Conservation (phyloP, 2,329 filamentous ascomycete genomes). For the Trichoderma pleuroti region DNA sequence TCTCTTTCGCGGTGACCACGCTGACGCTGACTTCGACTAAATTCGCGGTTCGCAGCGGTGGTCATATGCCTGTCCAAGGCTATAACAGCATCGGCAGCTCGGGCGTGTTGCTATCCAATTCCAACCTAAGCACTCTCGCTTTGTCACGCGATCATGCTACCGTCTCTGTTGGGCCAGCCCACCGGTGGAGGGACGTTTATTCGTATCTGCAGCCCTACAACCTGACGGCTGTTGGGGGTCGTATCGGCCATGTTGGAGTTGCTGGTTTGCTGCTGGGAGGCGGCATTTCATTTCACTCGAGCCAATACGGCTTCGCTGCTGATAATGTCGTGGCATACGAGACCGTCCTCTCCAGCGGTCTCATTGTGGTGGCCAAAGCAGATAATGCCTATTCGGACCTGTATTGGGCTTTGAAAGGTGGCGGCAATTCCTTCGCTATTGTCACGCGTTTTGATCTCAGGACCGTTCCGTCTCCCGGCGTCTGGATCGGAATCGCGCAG, state of each 20-base stretch:
- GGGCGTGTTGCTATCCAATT: neutral
- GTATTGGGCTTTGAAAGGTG: conserved; percentile 43
- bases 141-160: conserved; percentile 24
- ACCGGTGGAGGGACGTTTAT: conserved; percentile 37
- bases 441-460: conserved; percentile 30
- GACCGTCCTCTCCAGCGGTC: conserved; percentile 46
- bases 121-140: neutral
- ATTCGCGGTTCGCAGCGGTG: conserved; percentile 23
- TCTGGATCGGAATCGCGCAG: neutral
- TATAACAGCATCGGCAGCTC: conserved; percentile 20
- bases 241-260: conserved; percentile 35
- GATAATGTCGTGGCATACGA: conserved; percentile 45
- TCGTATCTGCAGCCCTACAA: conserved; percentile 29
- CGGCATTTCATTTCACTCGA: conserved; percentile 27
- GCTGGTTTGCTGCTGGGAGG: conserved; percentile 30
- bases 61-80: conserved; percentile 16
- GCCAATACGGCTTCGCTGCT: conserved; percentile 44
- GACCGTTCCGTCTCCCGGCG: conserved; percentile 27
- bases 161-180: conserved; percentile 42
- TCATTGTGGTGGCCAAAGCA: conserved; percentile 40
- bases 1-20: neutral
- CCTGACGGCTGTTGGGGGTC: conserved; percentile 42
- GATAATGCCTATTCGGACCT: conserved; percentile 37
- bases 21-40: neutral
- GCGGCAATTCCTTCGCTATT: conserved; percentile 40